Percentiles rank a stretch among this genome's conserved stretches.
phyloP scores from a whole-genome alignment of 116 monocot genomes.

The Dioscorea cayenensis region DNA sequence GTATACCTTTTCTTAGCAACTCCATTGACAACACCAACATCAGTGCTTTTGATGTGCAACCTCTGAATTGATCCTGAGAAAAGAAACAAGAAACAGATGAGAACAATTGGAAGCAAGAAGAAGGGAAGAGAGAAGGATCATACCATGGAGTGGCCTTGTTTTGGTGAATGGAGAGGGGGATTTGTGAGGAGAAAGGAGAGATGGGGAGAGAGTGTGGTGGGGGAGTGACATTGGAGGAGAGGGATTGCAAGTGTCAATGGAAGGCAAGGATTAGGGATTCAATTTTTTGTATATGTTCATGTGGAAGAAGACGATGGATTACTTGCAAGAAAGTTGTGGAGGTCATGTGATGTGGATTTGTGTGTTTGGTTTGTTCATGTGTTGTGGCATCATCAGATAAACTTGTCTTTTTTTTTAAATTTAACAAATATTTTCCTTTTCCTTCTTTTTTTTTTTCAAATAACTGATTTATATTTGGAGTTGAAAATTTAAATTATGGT shows the following conservation, averaged over 20 bases:
- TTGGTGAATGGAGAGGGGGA: not conserved
- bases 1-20: not conserved
- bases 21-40: not conserved
- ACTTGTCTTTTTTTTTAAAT: no score
- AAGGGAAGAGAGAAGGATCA: not conserved
- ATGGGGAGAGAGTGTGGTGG: not conserved
- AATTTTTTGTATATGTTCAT: no score
- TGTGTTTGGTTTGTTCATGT: no score
- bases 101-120: not conserved
- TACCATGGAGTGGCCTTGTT: not conserved
- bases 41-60: not conserved
- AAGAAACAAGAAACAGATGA: not conserved
- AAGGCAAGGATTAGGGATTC: not conserved
- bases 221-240: not conserved
- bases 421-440: no score
- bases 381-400: no score
- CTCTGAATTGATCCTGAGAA: not conserved
- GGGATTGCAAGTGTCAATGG: not conserved
- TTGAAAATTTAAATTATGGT: no score
- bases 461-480: no score
- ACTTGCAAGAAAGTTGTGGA: no score
- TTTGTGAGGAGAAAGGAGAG: not conserved
- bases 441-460: no score
- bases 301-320: no score
- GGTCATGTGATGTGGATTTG: no score